Conservation (phyloP, 1,284 basidiomycete genomes). For the Ustilago loliicola region DNA sequence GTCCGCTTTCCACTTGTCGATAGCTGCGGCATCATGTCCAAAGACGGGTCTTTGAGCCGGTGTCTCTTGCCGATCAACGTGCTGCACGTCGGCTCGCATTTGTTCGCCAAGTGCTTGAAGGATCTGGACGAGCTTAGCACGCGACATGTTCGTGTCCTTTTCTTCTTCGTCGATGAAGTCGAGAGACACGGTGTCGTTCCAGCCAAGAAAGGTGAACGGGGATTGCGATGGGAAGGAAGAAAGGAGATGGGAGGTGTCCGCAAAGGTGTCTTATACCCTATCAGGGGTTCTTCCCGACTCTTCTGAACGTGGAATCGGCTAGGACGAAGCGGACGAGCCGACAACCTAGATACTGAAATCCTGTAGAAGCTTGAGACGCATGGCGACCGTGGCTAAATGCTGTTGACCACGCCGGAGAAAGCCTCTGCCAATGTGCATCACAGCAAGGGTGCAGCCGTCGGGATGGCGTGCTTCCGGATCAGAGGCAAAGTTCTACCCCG, state of each 20-base stretch:
- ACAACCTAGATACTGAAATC: background rate
- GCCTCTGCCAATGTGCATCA: background rate
- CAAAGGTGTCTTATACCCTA: too few relatives aligned
- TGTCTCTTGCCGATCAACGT: constrained; percentile 17
- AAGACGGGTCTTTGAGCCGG: background rate
- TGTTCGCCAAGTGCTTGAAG: constrained; percentile 18
- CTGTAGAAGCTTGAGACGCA: background rate
- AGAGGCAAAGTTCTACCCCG: background rate
- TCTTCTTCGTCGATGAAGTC: constrained; percentile 17
- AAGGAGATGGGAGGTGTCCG: background rate
- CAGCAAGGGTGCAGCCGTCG: background rate
- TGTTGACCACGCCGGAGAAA: background rate
- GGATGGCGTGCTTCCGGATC: background rate
- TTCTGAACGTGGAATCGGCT: background rate
- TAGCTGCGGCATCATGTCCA: background rate
- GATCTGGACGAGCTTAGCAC: constrained; percentile 20
- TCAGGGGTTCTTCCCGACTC: too few relatives aligned
- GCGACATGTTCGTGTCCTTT: constrained; percentile 17
- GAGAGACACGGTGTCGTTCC: background rate
- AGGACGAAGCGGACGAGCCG: background rate
- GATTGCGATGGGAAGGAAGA: background rate
- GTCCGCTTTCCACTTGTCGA: background rate
- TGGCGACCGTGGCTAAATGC: constrained; percentile 3
- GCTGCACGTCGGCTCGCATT: constrained; percentile 15
- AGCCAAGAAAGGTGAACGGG: background rate